phyloP scores from a whole-genome alignment of 2,329 filamentous ascomycete genomes.

The Zasmidium angulare region DNA sequence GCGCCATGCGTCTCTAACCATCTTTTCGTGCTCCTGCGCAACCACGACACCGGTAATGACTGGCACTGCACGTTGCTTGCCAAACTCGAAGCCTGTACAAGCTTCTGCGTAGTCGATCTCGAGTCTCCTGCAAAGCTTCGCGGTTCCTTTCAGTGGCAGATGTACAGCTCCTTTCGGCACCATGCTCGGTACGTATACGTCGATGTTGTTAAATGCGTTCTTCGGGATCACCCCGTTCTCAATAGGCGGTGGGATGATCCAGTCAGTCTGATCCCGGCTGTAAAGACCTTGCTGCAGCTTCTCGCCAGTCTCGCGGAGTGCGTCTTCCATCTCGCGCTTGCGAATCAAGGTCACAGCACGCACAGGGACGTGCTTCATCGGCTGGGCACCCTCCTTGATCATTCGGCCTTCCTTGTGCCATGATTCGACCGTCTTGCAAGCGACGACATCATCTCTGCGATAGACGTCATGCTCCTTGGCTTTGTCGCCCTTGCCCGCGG shows the following conservation, averaged over 20 bases:
- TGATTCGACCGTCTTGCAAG: conserved; percentile 87
- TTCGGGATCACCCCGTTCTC: conserved; percentile 83
- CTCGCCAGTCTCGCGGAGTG: conserved; percentile 73
- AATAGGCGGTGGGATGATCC: conserved; percentile 86
- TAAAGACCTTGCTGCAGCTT: conserved; percentile 88
- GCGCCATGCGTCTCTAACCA: conserved; percentile 74
- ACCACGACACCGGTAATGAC: conserved; percentile 89
- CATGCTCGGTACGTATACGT: conserved; percentile 93
- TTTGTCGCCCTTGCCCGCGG: conserved; percentile 70
- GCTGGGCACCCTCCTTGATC: conserved; percentile 66
- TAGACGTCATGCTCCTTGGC: conserved; percentile 78
- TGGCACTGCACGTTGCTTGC: conserved; percentile 88
- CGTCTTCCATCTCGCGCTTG: conserved; percentile 84
- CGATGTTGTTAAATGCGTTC: conserved; percentile 94
- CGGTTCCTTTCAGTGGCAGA: conserved; percentile 73
- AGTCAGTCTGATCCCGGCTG: conserved; percentile 81
- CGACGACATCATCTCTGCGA: conserved; percentile 72
- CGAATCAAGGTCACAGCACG: conserved; percentile 86
- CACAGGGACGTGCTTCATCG: conserved; percentile 84
- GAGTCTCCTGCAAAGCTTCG: conserved; percentile 78
- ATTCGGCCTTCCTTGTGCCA: conserved; percentile 96
- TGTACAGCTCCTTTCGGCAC: conserved; percentile 82
- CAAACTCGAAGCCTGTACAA: conserved; percentile 95
- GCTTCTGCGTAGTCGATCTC: conserved; percentile 90
- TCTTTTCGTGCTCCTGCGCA: conserved; percentile 72